Base-by-base conservation (phyloP, 345 rosid species). In the Eucalyptus cladocalyx region DNA sequence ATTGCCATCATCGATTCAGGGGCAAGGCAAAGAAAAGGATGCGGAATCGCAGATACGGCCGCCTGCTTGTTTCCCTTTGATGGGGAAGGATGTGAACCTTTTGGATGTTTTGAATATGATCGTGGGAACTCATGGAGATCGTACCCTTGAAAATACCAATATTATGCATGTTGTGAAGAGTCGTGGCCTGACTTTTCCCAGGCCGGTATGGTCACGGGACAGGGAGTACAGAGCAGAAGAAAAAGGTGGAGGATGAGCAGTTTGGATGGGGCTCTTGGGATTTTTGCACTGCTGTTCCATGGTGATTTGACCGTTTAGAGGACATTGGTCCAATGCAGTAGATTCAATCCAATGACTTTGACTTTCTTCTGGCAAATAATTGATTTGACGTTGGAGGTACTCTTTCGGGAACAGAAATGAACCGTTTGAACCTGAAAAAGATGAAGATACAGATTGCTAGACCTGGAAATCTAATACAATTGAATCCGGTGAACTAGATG, bases 21-120 rank as follows among this genome's bases (percentile, higher is more conserved):
- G 80, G 86, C 85, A 26, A 37, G 21, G 12, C 16, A 88, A 72
- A 62, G 26, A 34, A 88, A 89, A 26, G 50, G 47, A 21, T 88
- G 58, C n/a, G 11, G 87, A 88, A 62, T 65, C 2, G 24, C 56
- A 49, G 45, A 4, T 15, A 40, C 30, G 49, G 51, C 67, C 14
- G 42, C 81, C 50, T 62, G 83, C 81, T 42, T 45, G 51, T 72
- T n/a, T n/a, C 30, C 72, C 87, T 76, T 32, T 45, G 2, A 47
- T 37, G 30, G 83, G 80, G 86, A 42, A 87, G 80, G 42, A 89
- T 88, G 8, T 89, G 67, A 48, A 87, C 12, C 80, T 92, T 50
- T 88, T 91, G 50, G 90, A 92, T 80, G 87, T 93, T 80, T 88
- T 94, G 91, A 87, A 60, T 72, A 37, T 86, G 86, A 88, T 93